Evolutionary conservation across 495 filamentous ascomycete species (phyloP).

Genomic region (Saxophila tyrrhenica): DNA sequence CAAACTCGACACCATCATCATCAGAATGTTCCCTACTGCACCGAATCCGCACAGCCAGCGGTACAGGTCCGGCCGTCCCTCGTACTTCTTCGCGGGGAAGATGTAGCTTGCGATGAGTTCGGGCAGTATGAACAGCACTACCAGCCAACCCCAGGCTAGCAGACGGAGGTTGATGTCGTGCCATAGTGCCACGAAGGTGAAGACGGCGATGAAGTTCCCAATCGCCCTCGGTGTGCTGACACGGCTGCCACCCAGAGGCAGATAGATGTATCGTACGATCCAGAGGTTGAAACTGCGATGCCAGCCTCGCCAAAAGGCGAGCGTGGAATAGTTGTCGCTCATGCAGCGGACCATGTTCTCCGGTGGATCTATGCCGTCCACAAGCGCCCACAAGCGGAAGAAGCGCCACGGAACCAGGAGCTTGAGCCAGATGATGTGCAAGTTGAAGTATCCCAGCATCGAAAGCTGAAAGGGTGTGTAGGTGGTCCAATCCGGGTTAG

Average conservation of each 20-base stretch:
- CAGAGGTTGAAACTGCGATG: constrained; percentile 90
- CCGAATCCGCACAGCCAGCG: constrained; percentile 75
- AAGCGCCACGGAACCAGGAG: constrained; percentile 93
- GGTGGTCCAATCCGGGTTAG: constrained; percentile 56
- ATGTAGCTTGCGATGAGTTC: constrained; percentile 60
- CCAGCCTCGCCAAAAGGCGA: constrained; percentile 95
- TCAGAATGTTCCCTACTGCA: constrained; percentile 72
- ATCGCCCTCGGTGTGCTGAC: constrained; percentile 37
- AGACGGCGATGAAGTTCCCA: constrained; percentile 70
- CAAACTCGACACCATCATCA: constrained; percentile 94
- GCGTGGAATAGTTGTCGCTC: constrained; percentile 81
- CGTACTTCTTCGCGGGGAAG: constrained; percentile 64
- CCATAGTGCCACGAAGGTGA: constrained; percentile 97
- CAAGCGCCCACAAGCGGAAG: constrained; percentile 86
- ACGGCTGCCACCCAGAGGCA: constrained; percentile 69
- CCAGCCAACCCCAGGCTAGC: constrained; percentile 92
- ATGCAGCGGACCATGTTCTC: constrained; percentile 99
- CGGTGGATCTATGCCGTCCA: constrained; percentile 86
- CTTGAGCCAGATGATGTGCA: constrained; percentile 97
- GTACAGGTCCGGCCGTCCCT: constrained; percentile 54
- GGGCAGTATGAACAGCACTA: constrained; percentile 85
- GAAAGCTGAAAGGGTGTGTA: constrained; percentile 84
- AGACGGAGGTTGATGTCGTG: constrained; percentile 92
- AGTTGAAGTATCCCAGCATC: constrained; percentile 91
- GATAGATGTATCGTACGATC: constrained; percentile 87